Evolutionary conservation across 352 stramenopile genomes (phyloP).

Genomic region (Aphanomyces astaci): DNA sequence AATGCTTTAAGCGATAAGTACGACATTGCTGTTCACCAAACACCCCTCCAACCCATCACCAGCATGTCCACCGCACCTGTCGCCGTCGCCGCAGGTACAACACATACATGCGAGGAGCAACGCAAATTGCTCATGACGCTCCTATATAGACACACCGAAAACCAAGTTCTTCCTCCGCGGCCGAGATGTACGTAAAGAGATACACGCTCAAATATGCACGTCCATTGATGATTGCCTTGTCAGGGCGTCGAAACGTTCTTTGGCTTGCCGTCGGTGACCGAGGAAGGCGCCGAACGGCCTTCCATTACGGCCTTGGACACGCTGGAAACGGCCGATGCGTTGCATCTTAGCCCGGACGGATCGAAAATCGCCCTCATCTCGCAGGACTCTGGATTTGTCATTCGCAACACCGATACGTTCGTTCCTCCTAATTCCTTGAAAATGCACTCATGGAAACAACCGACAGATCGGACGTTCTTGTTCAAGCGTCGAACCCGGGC

Average conservation of each 20-base stretch:
- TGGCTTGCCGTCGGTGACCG: conserved; percentile 44
- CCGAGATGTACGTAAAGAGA: conserved; percentile 36
- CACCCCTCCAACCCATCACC: background rate
- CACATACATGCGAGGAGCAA: background rate
- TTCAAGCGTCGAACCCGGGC: conserved; percentile 58
- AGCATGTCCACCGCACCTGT: background rate
- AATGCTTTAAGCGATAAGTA: background rate
- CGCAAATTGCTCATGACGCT: no score
- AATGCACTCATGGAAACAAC: background rate
- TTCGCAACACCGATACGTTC: conserved; percentile 57
- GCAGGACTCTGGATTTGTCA: conserved; percentile 50
- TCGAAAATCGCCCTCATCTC: conserved; percentile 55
- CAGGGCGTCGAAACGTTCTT: conserved; percentile 65
- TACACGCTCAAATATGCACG: no score
- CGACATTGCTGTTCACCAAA: background rate
- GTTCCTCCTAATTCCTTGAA: no score
- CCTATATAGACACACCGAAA: conserved; percentile 32
- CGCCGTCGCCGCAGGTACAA: background rate
- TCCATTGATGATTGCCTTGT: no score
- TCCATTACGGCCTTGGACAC: conserved; percentile 44
- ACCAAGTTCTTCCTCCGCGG: conserved; percentile 83
- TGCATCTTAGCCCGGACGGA: conserved; percentile 64
- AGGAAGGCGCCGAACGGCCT: background rate
- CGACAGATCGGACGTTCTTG: conserved; percentile 39
- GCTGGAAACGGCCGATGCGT: conserved; percentile 38